Conservation (phyloP, 164 flowering plant genomes). For the Euptelea pleiosperma region DNA sequence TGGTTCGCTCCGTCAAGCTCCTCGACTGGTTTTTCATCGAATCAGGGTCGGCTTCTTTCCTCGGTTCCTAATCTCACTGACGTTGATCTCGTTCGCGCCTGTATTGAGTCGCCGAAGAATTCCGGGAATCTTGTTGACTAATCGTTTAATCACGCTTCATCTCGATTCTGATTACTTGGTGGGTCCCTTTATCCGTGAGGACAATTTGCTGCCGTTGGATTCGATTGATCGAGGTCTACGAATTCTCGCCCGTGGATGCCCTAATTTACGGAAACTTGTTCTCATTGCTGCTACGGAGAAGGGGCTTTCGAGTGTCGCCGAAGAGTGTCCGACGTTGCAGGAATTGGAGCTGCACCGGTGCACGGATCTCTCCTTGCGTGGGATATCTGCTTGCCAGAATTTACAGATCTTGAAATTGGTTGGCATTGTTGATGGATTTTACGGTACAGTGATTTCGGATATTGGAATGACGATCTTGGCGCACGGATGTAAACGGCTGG, state of each 20-base stretch:
- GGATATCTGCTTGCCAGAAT: conserved; percentile 64
- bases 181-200: conserved; percentile 21
- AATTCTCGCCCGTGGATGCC: conserved; percentile 56
- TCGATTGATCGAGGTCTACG: conserved; percentile 55
- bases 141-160: conserved; percentile 34
- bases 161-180: conserved; percentile 33
- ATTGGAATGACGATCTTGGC: conserved; percentile 87
- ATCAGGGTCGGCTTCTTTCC: conserved; percentile 53
- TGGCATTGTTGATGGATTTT: conserved; percentile 61
- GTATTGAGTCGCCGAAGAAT: conserved; percentile 25
- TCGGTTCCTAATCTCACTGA: conserved; percentile 65
- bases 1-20: conserved; percentile 51
- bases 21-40: conserved; percentile 67
- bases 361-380: conserved; percentile 53
- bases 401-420: conserved; percentile 72
- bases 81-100: conserved; percentile 39
- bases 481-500: conserved; percentile 79
- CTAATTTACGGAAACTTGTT: conserved; percentile 61
- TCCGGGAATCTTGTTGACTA: conserved; percentile 35
- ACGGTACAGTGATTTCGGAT: conserved; percentile 60
- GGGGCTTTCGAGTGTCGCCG: conserved; percentile 65
- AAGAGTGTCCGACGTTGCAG: conserved; percentile 67
- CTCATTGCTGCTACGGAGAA: conserved; percentile 53
- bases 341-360: conserved; percentile 85
- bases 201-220: conserved; percentile 31